Conservation (phyloP, 768 basidiomycete genomes). For the Rhodotorula graminis region DNA sequence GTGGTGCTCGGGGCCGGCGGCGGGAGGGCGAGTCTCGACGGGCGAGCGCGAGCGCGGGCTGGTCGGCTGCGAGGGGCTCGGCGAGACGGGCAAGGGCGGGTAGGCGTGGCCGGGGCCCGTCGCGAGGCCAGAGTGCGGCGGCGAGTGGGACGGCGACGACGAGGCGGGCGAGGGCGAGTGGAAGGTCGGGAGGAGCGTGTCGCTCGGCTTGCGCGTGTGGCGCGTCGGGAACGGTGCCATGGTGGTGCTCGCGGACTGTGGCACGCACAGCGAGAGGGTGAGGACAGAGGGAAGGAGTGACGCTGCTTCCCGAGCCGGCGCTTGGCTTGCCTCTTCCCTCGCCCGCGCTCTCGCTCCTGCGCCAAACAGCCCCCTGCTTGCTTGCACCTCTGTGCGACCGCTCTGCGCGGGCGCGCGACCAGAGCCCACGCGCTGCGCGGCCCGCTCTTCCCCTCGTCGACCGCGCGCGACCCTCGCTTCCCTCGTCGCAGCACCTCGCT, state of each 20-base stretch:
- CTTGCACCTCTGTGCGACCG: too few species aligned
- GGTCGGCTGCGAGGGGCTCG: background rate
- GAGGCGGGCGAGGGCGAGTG: slow-evolving; percentile 6
- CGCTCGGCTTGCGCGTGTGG: background rate
- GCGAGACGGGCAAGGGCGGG: background rate
- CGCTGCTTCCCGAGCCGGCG: too few species aligned
- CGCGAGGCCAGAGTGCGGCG: background rate
- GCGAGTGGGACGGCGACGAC: background rate
- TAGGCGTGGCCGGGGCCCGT: background rate
- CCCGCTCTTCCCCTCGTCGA: too few species aligned
- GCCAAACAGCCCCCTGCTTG: too few species aligned
- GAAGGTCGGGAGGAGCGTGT: slow-evolving; percentile 15
- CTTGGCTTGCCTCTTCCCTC: too few species aligned
- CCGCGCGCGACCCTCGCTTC: too few species aligned
- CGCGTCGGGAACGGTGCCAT: slow-evolving; percentile 31
- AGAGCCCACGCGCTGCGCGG: too few species aligned
- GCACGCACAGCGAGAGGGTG: too few species aligned
- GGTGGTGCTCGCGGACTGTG: background rate
- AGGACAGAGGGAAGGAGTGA: too few species aligned
- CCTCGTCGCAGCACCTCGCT: too few species aligned
- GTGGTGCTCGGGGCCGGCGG: background rate
- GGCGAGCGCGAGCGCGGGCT: background rate
- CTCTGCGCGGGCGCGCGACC: too few species aligned
- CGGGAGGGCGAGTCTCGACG: background rate
- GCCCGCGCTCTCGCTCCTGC: too few species aligned